Base-by-base conservation (phyloP, 345 rosid species). In the Lumnitzera littorea region DNA sequence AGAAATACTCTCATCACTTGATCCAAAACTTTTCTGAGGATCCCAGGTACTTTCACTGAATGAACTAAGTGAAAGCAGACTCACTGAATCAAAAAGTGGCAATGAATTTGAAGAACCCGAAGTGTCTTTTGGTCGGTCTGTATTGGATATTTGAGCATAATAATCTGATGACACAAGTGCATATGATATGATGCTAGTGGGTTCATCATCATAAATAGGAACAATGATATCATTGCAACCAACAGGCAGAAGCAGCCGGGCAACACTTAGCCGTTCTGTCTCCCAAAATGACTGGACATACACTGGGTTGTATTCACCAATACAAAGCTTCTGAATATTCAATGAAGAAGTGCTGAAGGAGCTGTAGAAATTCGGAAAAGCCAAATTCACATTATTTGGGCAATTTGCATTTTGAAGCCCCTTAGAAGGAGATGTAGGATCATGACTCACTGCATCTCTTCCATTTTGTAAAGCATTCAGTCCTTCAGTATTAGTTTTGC, bases 131-230 rank as follows among this genome's bases (percentile, higher is more conserved):
- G 72, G 50, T 73, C 76, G 83, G 75, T 83, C 95, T 50, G 65
- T 63, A 64, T 86, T 90, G 57, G 83, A 81, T 72, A 84, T 72
- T 69, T 80, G 95, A 47, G 70, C 69, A 65, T 69, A 77, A 70
- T 90, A 94, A 24, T 80, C 92, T 13, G 84, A 70, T 27, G 99
- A 90, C 41, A 61, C 67, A 64, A 94, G 86, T 15, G 91, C 91
- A 75, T 90, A 84, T 4, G 99, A 80, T 70, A 94, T 88, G 57
- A 88, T 73, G 72, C 99, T 94, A 50, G 97, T 84, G 29, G 92
- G 97, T 57, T 94, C 99, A 57, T 94, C 97, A 63, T 94, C 99
- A 54, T 81, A 90, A 58, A 94, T 89, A 50, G 97, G 92, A 51
- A 90, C 84, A 61, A 94, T 70, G 3, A 80, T 77, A 24, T 84